Evolutionary conservation across 768 basidiomycete species (phyloP), one percentile per base, ranked within the genome.

Genomic region (Naganishia vaughanmartiniae): DNA sequence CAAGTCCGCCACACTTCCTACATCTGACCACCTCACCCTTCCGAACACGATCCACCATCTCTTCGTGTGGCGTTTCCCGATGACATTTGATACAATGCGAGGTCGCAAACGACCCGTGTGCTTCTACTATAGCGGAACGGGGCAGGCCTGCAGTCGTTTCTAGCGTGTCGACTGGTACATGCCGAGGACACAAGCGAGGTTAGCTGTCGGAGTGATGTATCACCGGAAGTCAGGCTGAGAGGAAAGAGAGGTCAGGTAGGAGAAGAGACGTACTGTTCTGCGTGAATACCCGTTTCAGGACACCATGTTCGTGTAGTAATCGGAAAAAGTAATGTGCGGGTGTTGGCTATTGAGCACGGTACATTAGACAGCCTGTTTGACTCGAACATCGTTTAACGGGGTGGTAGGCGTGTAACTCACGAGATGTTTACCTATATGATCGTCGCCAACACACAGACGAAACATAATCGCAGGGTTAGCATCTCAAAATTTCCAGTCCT

Each of bases 91-190:
- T 87, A 74, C 96, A 99, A 65, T 87, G 84, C 67, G 95, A 91
- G 1, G 84, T 82, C 0, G 95, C 95, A 74, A 98, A 99, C 74
- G 91, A 93, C 2, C 95, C 96, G 76, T 99, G 96, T 0, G 96
- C 96, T 82, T 98, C 95, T 57, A 98, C 72, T 12, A 70, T 46
- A 11, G 42, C 17, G 11, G 54, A 21, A 4, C 33, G 42, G 15
- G 71, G 60, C 3, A 72, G 54, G 26, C 71, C 71, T 17, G 57
- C 48, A 9, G 45, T 54, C 1, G 34, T 34, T 46, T 72, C 71
- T 4, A 77, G 60, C 1, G 69, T 69, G 11, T 54, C 53, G 45
- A 88, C 78, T 87, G 87, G 36, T 86, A 7, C 10, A 11, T 42
- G 15, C 7, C 10, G n/a, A 15, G 42, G 42, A 42, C 34, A 36